Percentiles rank a stretch among this genome's conserved stretches.
phyloP scores from a whole-genome alignment of 1,284 basidiomycete species.

The Pascua guehoae region DNA sequence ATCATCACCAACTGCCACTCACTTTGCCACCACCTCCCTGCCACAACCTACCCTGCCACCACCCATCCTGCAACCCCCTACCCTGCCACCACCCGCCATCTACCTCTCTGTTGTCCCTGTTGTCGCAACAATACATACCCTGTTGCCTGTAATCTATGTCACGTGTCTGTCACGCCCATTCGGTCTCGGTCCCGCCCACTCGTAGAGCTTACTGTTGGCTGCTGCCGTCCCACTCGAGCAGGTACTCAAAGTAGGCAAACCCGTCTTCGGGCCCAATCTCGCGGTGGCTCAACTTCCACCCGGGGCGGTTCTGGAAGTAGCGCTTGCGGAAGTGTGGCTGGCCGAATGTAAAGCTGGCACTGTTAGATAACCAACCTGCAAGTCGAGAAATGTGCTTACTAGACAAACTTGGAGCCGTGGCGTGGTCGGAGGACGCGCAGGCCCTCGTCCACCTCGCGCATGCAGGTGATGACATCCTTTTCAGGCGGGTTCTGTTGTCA shows the following conservation, averaged over 20 bases:
- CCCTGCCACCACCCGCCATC: background rate
- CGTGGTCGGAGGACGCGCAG: conserved; percentile 63
- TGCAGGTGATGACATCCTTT: conserved; percentile 70
- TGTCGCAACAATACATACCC: conserved; percentile 5
- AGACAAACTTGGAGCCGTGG: conserved; percentile 65
- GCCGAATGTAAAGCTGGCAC: conserved; percentile 67
- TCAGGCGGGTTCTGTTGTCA: conserved; percentile 68
- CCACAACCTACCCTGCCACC: background rate
- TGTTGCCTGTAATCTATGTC: conserved; percentile 2
- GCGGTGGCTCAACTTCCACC: conserved; percentile 32
- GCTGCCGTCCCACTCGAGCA: conserved; percentile 37
- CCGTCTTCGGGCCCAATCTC: conserved; percentile 58
- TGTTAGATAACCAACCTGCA: background rate
- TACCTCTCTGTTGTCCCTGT: background rate
- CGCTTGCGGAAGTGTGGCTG: conserved; percentile 84
- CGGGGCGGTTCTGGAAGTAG: conserved; percentile 53
- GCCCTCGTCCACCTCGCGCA: conserved; percentile 74
- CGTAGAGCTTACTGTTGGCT: background rate
- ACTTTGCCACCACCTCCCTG: background rate
- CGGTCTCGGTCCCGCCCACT: background rate
- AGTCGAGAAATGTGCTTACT: conserved; percentile 45
- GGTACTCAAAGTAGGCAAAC: conserved; percentile 83
- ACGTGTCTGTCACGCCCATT: background rate
- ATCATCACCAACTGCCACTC: background rate
- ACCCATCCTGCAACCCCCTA: background rate